These are phyloP conservation scores for Nitzschia palea DNA, from an alignment of 108 stramenopile species.

Conservation along the genomic window DNA sequence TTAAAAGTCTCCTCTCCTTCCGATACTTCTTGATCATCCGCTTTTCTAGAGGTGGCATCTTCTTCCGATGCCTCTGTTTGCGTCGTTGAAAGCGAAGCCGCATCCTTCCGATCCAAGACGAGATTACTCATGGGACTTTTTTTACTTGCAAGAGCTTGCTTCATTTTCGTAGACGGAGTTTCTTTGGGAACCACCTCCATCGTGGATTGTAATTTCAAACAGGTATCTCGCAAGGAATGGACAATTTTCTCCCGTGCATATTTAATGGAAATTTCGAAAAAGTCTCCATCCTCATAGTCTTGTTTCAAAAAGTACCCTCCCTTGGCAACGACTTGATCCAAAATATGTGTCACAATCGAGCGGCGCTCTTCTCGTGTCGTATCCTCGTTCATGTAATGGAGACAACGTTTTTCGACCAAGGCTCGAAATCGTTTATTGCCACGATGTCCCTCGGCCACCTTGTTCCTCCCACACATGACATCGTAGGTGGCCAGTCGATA, in stretches of 20 bases:
- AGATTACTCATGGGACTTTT: too few relatives aligned
- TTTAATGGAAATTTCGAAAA: background rate
- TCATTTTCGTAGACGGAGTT: too few relatives aligned
- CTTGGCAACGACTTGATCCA: background rate
- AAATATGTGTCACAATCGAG: background rate
- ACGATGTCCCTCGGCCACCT: background rate
- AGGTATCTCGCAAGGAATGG: background rate
- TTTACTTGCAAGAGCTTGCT: too few relatives aligned
- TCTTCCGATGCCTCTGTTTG: too few relatives aligned
- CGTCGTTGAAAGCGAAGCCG: too few relatives aligned
- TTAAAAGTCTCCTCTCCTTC: too few relatives aligned
- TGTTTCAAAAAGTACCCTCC: constrained; percentile 2
- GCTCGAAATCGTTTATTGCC: background rate
- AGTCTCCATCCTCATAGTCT: background rate
- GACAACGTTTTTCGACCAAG: background rate
- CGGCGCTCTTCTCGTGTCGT: too few relatives aligned
- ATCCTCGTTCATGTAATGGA: background rate
- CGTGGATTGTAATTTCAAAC: too few relatives aligned
- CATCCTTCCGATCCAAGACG: too few relatives aligned
- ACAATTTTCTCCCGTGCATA: constrained; percentile 4
- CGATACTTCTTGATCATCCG: too few relatives aligned
- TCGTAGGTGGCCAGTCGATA: background rate
- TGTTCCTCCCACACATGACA: constrained; percentile 1
- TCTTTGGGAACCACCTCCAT: too few relatives aligned
- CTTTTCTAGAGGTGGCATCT: too few relatives aligned